Evolutionary conservation across 73 alveolate genomes (phyloP), one percentile per base, ranked within the genome.

Genomic region (Paramecium tetraurelia): DNA sequence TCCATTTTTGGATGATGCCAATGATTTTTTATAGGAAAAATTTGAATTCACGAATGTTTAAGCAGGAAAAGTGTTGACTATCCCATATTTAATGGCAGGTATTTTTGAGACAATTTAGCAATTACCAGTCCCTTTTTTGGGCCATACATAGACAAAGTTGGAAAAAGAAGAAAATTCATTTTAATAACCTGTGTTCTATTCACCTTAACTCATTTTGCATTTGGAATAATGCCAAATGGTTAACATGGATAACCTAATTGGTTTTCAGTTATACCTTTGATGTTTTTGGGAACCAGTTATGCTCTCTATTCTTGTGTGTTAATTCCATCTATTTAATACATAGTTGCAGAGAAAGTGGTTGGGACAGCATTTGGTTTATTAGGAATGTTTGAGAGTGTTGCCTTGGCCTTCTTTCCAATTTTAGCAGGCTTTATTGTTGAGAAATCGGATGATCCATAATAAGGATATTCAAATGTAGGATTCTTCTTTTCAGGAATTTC

Each of bases 341-440:
- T 80, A 0, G 90, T 80, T 43, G 90, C 48, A 20, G 70, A 80
- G 21, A 80, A 63, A 12, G 90, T 80, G 6, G 57, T 80, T 33
- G 90, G 90, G 4, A 80, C 90, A 10, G 90, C 90, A 44, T 80
- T 80, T 44, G 90, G 90, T 20, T 80, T 80, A 46, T 46, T 80
- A 20, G 90, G 90, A 80, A 80, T 80, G 90, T 80, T 80, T 44
- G 90, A 80, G 31, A 80, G 90, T 80, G 31, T 80, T 10, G 71
- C 90, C 1, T 46, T 80, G 16, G 90, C 90, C 3, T 41, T 41
- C 24, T 80, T 80, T 48, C 90, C 90, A 1, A 44, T 80, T 3
- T 9, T 80, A 14, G 57, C 90, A n/a, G 90, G 76, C 11, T 80
- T 44, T 48, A 80, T 80, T 4, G 90, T 80, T 3, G 90, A 80